Base-by-base conservation (phyloP, 805 yeast genomes). In the Scheffersomyces amazonensis region DNA sequence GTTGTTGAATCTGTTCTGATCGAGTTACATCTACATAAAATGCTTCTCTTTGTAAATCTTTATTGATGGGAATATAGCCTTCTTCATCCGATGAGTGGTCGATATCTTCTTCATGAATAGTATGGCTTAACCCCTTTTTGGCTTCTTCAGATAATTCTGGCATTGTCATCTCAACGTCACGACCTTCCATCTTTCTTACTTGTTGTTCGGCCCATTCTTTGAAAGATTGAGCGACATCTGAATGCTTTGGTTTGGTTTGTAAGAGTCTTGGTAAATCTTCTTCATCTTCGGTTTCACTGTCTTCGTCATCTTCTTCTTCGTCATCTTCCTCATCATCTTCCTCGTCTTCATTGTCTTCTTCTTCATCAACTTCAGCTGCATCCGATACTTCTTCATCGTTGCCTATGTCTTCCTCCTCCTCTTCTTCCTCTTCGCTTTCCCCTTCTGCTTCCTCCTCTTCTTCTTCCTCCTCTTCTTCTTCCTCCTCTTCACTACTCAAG, bases 181-280 rank as follows among this genome's bases (percentile, higher is more conserved):
- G 69, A 1, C 86, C 88, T 48, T 80, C 87, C 28, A 80, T 63
- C 43, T 75, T 69, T 41, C 83, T 78, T 3, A 81, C 76, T 52
- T 85, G 86, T 24, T 73, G 62, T 47, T 82, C 86, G 0, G 96
- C 96, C 98, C 99, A 93, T 15, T 76, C 76, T 60, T 86, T 87
- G 69, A 93, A 93, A 13, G 80, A 75, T 32, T 63, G 44, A 2
- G 71, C 72, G 0, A 49, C 65, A 21, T 70, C 56, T 0, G 74
- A 66, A 44, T 71, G 81, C 25, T 66, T 63, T 29, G 73, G 73
- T 50, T 67, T 75, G 22, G 55, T 60, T 27, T 56, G 53, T n/a
- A 65, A 44, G 16, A 67, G 53, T 32, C 58, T 47, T 2, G 73
- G 69, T 11, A 46, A 46, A 3, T 58, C 65, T 3, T 40, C 51